Base-by-base conservation (phyloP, 257 asterid genomes). In the Vinca minor region DNA sequence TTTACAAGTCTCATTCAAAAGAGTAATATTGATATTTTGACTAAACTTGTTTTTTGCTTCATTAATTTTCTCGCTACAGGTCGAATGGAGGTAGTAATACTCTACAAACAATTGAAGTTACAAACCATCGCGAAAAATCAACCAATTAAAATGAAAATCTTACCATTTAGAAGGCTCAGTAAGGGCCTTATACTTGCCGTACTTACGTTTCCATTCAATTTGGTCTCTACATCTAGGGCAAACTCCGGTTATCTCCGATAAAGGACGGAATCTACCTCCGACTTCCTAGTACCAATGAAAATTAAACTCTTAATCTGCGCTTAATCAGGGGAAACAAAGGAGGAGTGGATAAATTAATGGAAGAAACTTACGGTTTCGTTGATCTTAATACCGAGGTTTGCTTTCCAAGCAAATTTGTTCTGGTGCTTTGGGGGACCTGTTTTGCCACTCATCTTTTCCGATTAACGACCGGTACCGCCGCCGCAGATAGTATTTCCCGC, bases 201-300 rank as follows among this genome's bases (percentile, higher is more conserved):
- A 89, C 73, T 75, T 87, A 58, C 95, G 89, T 66, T 89, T 92
- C 95, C 98, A 89, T 26, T 89, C 98, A 68, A 92, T 92, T 77
- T 92, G 98, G 1, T 78, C 93, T 74, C 75, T 92, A 69, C 98
- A 92, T 48, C 95, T 89, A 59, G 26, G 57, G 77, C 96, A 89
- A n/a, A 92, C 92, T 59, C 98, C 96, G 4, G 96, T 92, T 5
- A 87, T 73, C 65, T 89, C 96, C 6, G 98, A 85, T 34, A 45
- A 70, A 17, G 96, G 96, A 77, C 89, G 87, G 41, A 75, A 80
- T 62, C 42, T 79, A 15, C 96, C 98, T 48, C 98, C 98, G 0
- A 82, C 71, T 77, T 92, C 98, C 98, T 91, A 85, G 55, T 48
- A 72, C 18, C 53, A 62, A 39, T 20, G n/a, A n/a, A n/a, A 48